Percentiles rank a stretch among this genome's conserved stretches.
Conservation (phyloP, 2,329 filamentous ascomycete genomes). For the Cercospora beticola region DNA sequence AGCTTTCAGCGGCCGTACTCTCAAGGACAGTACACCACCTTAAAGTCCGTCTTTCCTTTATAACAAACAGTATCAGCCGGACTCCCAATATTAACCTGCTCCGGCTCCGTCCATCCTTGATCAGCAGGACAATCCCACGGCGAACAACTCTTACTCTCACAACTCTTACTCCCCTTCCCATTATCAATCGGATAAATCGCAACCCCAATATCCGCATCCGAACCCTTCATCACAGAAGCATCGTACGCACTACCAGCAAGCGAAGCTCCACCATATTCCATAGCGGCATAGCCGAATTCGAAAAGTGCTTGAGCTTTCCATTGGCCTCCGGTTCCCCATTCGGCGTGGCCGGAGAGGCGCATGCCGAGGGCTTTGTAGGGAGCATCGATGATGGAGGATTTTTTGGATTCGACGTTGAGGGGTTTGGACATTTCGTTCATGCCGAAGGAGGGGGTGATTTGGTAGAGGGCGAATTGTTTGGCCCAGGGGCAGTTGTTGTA, state of each 20-base stretch:
- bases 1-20: not conserved
- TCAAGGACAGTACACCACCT: constrained; percentile 32
- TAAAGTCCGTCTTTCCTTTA: constrained; percentile 32
- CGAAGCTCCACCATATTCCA: constrained; percentile 15
- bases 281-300: constrained; percentile 34
- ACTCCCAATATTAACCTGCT: constrained; percentile 27
- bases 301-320: constrained; percentile 33
- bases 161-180: constrained; percentile 25
- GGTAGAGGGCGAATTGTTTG: constrained; percentile 34
- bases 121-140: constrained; percentile 25
- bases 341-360: constrained; percentile 33
- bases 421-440: constrained; percentile 29
- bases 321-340: constrained; percentile 30
- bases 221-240: constrained; percentile 32
- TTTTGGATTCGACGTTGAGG: constrained; percentile 22
- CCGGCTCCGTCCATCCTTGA: constrained; percentile 33
- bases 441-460: constrained; percentile 27
- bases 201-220: constrained; percentile 30
- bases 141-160: constrained; percentile 31
- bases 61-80: constrained; percentile 38
- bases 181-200: constrained; percentile 27
- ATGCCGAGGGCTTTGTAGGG: constrained; percentile 31
- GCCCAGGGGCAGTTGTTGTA: constrained; percentile 31
- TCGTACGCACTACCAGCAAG: constrained; percentile 32
- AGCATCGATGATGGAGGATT: constrained; percentile 22